Base-by-base conservation (phyloP, 2,329 filamentous ascomycete genomes). In the Fusarium concolor region DNA sequence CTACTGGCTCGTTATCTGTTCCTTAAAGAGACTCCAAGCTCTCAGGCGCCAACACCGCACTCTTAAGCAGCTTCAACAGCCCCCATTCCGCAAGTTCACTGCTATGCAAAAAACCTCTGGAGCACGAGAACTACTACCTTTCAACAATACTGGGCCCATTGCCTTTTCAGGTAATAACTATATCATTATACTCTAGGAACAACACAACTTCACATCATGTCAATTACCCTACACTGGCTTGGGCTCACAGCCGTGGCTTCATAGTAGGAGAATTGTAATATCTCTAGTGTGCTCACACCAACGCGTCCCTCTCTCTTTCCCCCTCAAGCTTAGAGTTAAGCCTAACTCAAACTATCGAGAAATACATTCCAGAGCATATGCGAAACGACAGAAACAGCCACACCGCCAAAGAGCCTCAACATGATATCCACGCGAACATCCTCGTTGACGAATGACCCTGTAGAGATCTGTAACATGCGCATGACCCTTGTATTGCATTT, bases 361-460 rank as follows among this genome's bases (percentile, higher is more conserved):
- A 39, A 15, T 14, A 31, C 31, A 45, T 39, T 33, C 24, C 35
- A 20, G 28, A 56, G 20, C 18, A 35, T 41, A 24, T 41, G 54
- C 29, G 22, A 26, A 10, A 31, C 28, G 26, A 41, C 18, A 57
- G 20, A 44, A 52, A 37, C 39, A 46, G 29, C 18, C 52, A 46
- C 59, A 64, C 61, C 59, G 61, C 61, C 45, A 51, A 64, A 59
- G 61, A 64, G 52, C 59, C 59, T 64, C 61, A 64, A 46, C 22
- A 28, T 44, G 26, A 10, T 31, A 45, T 58, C 28, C 35, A 31
- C 41, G 11, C 26, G 35, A 39, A 35, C 35, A 47, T 47, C 24
- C 6, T 18, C 9, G 37, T 35, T 14, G 22, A 58, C 60, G 59
- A 64, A 64, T 64, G 37, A 38, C 52, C n/a, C 45, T 24, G 44